phyloP scores from a whole-genome alignment of 2,329 filamentous ascomycete species.

The Claviceps lovelessii region DNA sequence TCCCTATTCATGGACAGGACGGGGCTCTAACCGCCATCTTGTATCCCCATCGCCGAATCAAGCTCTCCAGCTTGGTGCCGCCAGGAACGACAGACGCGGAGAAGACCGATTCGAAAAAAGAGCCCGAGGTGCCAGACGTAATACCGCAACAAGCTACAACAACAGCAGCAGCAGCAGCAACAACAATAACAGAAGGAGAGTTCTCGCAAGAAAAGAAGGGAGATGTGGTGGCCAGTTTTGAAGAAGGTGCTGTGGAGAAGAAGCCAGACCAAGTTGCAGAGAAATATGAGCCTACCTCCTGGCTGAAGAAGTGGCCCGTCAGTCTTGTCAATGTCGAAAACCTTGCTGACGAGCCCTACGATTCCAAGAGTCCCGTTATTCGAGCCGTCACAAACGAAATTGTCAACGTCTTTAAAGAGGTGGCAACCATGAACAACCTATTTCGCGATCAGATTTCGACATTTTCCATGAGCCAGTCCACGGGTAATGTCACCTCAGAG shows the following conservation, averaged over 20 bases:
- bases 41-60: conserved; percentile 90
- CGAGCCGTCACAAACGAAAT: conserved; percentile 93
- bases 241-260: conserved; percentile 58
- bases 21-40: conserved; percentile 80
- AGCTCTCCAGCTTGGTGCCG: conserved; percentile 68
- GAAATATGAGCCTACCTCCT: conserved; percentile 75
- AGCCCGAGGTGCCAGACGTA: conserved; percentile 39
- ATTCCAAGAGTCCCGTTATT: conserved; percentile 78
- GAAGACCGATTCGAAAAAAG: conserved; percentile 35
- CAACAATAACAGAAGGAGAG: conserved; percentile 32
- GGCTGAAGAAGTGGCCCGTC: conserved; percentile 80
- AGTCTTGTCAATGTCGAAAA: conserved; percentile 95
- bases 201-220: conserved; percentile 56
- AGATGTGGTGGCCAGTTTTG: conserved; percentile 93
- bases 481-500: conserved; percentile 88
- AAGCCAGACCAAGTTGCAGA: conserved; percentile 35
- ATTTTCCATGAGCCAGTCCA: conserved; percentile 88
- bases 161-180: not conserved
- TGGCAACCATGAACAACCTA: conserved; percentile 81
- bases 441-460: conserved; percentile 97
- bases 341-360: conserved; percentile 72
- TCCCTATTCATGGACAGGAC: conserved; percentile 77
- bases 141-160: conserved; percentile 35
- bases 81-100: conserved; percentile 41
- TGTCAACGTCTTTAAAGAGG: conserved; percentile 96